Conservation (phyloP, 768 basidiomycete species). For the Hygrocybe punicea region DNA sequence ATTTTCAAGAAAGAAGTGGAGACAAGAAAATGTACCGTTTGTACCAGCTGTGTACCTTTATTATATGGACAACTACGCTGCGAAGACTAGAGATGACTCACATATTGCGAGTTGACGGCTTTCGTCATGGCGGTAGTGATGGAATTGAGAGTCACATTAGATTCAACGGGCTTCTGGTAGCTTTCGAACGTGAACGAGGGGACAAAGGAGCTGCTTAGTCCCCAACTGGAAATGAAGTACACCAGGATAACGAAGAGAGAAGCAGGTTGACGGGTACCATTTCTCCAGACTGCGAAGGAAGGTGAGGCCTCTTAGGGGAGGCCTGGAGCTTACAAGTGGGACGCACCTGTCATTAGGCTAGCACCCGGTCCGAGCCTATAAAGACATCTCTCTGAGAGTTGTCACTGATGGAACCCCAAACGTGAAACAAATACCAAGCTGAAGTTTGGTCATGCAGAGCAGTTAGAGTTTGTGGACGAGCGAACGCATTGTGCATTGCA, state of each 20-base stretch:
- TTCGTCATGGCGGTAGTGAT: slow-evolving; percentile 1
- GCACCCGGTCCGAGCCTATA: neutral
- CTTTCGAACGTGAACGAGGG: neutral
- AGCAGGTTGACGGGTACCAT: neutral
- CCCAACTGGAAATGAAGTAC: neutral
- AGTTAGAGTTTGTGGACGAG: neutral
- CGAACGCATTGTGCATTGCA: neutral
- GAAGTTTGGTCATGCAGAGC: neutral
- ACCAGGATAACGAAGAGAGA: neutral
- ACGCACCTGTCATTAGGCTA: neutral
- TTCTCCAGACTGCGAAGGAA: neutral
- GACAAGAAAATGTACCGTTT: neutral
- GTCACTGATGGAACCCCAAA: neutral
- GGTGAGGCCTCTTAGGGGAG: neutral
- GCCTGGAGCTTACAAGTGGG: neutral
- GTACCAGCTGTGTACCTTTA: no score
- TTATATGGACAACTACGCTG: neutral
- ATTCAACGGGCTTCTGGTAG: neutral
- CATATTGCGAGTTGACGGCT: neutral
- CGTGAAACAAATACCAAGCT: neutral
- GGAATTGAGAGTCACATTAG: neutral
- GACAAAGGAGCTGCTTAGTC: neutral
- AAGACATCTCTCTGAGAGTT: neutral
- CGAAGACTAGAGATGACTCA: neutral
- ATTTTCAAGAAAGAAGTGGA: neutral